phyloP scores from a whole-genome alignment of 495 filamentous ascomycete genomes.

The Aspergillus bertholletiae region DNA sequence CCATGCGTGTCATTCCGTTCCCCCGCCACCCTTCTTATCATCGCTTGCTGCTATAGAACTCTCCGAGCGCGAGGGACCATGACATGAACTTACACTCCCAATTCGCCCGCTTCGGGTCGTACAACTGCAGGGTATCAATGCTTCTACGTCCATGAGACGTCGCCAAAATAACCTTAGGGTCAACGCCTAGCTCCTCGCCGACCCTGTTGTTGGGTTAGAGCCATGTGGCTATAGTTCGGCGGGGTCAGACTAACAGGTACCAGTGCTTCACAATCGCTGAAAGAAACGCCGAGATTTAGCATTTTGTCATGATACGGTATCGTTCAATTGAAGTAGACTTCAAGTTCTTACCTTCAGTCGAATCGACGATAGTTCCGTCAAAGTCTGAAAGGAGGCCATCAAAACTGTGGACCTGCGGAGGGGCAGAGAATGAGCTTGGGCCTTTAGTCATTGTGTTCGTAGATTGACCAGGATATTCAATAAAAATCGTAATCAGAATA shows the following conservation, averaged over 20 bases:
- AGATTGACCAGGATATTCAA: neutral
- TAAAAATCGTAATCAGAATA: neutral
- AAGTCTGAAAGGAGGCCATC: conserved; percentile 87
- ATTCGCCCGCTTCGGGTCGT: conserved; percentile 77
- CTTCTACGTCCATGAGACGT: conserved; percentile 85
- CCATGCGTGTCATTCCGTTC: conserved; percentile 1
- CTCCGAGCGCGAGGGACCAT: neutral
- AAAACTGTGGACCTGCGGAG: conserved; percentile 59
- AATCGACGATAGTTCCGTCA: conserved; percentile 61
- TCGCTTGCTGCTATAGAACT: neutral
- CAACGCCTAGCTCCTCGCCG: conserved; percentile 76
- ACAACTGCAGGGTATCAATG: conserved; percentile 73
- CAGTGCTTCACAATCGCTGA: conserved; percentile 90
- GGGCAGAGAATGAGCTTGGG: conserved; percentile 52
- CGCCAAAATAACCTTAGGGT: conserved; percentile 74
- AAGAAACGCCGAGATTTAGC: conserved; percentile 6
- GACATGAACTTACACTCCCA: conserved; percentile 74
- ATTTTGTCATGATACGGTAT: neutral
- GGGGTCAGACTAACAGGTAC: conserved; percentile 58
- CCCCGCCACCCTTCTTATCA: neutral
- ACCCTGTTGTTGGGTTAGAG: conserved; percentile 49
- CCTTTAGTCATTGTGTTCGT: conserved; percentile 26
- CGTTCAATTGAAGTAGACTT: too few species aligned
- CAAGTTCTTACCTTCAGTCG: conserved; percentile 38
- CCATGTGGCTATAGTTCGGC: neutral